These are phyloP conservation scores for Senna siamea DNA, from an alignment of 306 rosid species.

Conservation along the genomic window DNA sequence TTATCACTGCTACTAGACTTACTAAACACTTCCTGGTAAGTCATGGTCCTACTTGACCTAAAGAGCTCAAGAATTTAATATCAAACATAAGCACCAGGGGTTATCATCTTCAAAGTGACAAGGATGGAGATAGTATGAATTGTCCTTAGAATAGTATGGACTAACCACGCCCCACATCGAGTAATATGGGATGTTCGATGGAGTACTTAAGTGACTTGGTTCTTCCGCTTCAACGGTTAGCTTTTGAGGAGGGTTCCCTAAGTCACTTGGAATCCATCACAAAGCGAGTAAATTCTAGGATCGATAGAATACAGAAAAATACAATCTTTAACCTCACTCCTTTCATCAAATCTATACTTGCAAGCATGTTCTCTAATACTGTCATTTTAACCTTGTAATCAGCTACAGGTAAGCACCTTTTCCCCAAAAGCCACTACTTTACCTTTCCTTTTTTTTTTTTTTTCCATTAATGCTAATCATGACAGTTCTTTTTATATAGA, in stretches of 20 bases:
- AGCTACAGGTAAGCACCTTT: neutral
- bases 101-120: neutral
- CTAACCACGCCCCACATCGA: too few relatives aligned
- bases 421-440: conserved; percentile 5
- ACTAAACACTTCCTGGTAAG: neutral
- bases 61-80: neutral
- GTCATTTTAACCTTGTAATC: neutral
- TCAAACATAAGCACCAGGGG: neutral
- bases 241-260: too few relatives aligned
- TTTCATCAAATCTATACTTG: conserved; percentile 9
- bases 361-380: conserved; percentile 13
- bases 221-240: too few relatives aligned
- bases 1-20: neutral
- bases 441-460: too few relatives aligned
- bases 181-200: too few relatives aligned
- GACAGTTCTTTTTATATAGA: neutral
- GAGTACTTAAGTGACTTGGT: too few relatives aligned
- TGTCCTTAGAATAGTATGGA: too few relatives aligned
- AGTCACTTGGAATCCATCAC: too few relatives aligned
- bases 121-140: too few relatives aligned
- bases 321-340: neutral
- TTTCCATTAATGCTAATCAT: conserved; percentile 3
- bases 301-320: neutral
- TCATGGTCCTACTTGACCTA: neutral
- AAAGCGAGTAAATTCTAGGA: neutral